Percentiles rank a stretch among this genome's conserved stretches.
These are phyloP conservation scores for Aspergillus sp. DNA, from an alignment of 2,329 filamentous ascomycete species.

Conservation along the genomic window DNA sequence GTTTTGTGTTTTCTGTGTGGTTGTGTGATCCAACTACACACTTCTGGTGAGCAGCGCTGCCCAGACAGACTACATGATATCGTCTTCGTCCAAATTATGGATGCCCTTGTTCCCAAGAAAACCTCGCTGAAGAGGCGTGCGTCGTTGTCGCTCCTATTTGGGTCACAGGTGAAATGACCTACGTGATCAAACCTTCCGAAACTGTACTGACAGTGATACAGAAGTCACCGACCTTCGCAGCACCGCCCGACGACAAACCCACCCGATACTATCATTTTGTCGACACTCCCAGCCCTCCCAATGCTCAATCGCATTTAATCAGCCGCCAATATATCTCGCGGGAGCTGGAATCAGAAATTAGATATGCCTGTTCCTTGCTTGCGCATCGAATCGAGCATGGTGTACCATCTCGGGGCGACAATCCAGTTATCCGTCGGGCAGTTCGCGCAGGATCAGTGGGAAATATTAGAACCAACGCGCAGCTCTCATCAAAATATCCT, in stretches of 20 bases:
- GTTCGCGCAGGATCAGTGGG: not conserved
- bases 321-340: constrained; percentile 33
- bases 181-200: not conserved
- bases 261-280: constrained; percentile 34
- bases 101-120: constrained; percentile 12
- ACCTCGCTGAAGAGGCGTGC: constrained; percentile 13
- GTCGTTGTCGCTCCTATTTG: constrained; percentile 18
- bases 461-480: not conserved
- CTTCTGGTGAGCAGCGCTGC: not conserved
- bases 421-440: not conserved
- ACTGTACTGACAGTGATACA: not conserved
- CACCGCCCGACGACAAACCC: constrained; percentile 14
- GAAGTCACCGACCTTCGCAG: constrained; percentile 18
- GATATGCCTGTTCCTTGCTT: constrained; percentile 35
- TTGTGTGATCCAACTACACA: not conserved
- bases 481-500: constrained; percentile 16
- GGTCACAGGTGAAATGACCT: constrained; percentile 16
- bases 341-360: constrained; percentile 35
- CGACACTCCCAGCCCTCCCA: constrained; percentile 33
- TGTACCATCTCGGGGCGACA: constrained; percentile 4
- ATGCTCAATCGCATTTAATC: constrained; percentile 33
- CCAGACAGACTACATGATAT: not conserved
- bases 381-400: constrained; percentile 30
- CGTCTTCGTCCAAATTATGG: constrained; percentile 13
- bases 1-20: not conserved